Base-by-base conservation (phyloP, 768 basidiomycete species). In the Cantharellus anzutake region DNA sequence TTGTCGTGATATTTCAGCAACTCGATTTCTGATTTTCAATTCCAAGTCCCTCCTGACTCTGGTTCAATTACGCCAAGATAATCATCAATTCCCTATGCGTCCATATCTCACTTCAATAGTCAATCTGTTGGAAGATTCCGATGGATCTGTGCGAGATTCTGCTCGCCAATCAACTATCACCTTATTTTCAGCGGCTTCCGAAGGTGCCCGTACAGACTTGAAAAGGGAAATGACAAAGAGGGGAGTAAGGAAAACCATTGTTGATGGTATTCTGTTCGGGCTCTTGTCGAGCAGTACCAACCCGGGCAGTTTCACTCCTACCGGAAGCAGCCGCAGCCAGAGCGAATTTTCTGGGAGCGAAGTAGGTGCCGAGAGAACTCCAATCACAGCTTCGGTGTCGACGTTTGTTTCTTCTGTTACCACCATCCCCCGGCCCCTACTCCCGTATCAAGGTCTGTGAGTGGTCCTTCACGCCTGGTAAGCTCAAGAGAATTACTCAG, bases 181-280 rank as follows among this genome's bases (percentile, higher is more conserved):
- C 64, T 75, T 99, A 59, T 94, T 97, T 67, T 82, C 88, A 0
- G 80, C 78, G 3, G 88, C 90, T 11, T 81, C 83, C 2, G 84
- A 93, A 67, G 82, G 81, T 4, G 96, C 96, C 2, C 82, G 88
- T 57, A 80, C 91, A 3, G 94, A 98, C 69, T 75, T 98, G 59
- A 97, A 96, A 76, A 92, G 90, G 67, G 85, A 90, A 68, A 76
- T 98, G 76, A 69, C 76, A 2, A 89, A 84, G 73, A 88, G 87
- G 69, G 78, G 79, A 48, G 86, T 96, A 50, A 79, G 90, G 41
- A 94, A 93, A 71, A 79, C 81, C 3, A 92, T 93, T 52, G 80
- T 84, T 11, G 93, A 97, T 62, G 76, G 76, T 58, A 80, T 98
- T 14, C 75, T 92, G 4, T 71, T 74, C 59, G 83, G 81, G 68